A percentile compares a stretch with the other conserved stretches of the same genome.
phyloP scores from a whole-genome alignment of 139 green algal species.

The Asterochloris erici region DNA sequence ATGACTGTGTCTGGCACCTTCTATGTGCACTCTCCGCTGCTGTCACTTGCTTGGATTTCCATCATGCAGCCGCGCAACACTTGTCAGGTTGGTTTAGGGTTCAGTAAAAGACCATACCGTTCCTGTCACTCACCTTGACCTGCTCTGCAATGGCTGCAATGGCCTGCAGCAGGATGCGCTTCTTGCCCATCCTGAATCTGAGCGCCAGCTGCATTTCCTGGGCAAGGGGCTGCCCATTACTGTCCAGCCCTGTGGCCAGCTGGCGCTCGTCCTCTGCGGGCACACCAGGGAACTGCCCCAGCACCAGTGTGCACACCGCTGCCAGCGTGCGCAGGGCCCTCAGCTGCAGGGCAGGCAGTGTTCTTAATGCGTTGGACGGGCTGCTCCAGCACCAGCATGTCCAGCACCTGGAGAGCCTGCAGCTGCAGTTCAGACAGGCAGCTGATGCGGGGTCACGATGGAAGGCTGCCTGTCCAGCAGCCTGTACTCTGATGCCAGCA shows the following conservation, averaged over 20 bases:
- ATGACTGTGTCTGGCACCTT: no score
- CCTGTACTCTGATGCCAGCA: no score
- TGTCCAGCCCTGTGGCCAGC: not conserved
- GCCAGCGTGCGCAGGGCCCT: conserved; percentile 46
- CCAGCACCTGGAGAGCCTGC: no score
- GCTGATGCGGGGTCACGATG: no score
- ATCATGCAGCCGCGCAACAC: no score
- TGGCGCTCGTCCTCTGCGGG: conserved; percentile 46
- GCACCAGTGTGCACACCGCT: conserved; percentile 43
- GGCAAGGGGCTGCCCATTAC: conserved; percentile 12
- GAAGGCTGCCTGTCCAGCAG: no score
- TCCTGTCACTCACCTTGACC: conserved; percentile 16
- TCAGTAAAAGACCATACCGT: no score
- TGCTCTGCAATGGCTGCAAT: conserved; percentile 33
- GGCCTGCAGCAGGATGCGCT: conserved; percentile 44
- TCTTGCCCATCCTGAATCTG: conserved; percentile 59
- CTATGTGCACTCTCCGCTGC: no score
- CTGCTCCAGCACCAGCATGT: no score
- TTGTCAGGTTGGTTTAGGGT: no score
- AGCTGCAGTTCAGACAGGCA: no score
- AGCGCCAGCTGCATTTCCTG: conserved; percentile 54
- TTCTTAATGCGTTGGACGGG: not conserved
- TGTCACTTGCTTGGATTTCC: no score
- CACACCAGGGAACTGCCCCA: conserved; percentile 50
- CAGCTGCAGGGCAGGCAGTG: conserved; percentile 13